Evolutionary conservation across 116 monocot species (phyloP).

Genomic region (Iris pallida): DNA sequence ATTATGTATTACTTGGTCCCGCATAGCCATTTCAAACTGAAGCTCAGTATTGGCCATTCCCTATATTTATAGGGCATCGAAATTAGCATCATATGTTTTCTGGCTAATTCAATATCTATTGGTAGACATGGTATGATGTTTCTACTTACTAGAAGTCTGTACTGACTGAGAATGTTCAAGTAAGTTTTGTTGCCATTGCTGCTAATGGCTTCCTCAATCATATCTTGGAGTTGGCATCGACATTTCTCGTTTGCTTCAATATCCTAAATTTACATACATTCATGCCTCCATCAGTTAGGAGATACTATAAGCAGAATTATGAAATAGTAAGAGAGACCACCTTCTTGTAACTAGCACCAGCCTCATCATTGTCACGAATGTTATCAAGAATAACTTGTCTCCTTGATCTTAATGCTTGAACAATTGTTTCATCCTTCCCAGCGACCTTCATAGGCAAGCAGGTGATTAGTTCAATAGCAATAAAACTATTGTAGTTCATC

Average conservation of each 20-base stretch:
- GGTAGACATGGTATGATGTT: not conserved
- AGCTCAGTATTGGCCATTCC: constrained; percentile 93
- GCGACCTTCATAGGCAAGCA: constrained; percentile 15
- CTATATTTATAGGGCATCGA: constrained; percentile 22
- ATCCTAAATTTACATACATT: constrained; percentile 42
- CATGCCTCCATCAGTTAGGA: not conserved
- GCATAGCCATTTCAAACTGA: constrained; percentile 93
- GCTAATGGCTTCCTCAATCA: constrained; percentile 91
- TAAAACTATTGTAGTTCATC: not conserved
- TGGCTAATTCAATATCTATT: too few relatives aligned
- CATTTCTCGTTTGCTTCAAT: constrained; percentile 81
- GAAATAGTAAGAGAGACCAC: constrained; percentile 21
- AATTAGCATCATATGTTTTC: too few relatives aligned
- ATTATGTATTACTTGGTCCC: constrained; percentile 87
- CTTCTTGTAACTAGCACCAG: constrained; percentile 82
- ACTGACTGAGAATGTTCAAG: constrained; percentile 90
- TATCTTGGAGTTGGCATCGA: constrained; percentile 67
- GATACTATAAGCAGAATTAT: not conserved
- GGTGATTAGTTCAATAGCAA: not conserved
- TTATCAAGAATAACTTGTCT: constrained; percentile 96
- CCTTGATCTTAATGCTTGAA: constrained; percentile 59
- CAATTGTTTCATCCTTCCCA: constrained; percentile 58
- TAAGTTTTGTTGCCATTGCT: constrained; percentile 89
- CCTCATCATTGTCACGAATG: constrained; percentile 96
- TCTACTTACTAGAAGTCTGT: constrained; percentile 79